Percentiles rank a stretch among this genome's conserved stretches.
These are phyloP conservation scores for Lizanozyma gosingica DNA, from an alignment of 1,139 yeast species.

Conservation along the genomic window DNA sequence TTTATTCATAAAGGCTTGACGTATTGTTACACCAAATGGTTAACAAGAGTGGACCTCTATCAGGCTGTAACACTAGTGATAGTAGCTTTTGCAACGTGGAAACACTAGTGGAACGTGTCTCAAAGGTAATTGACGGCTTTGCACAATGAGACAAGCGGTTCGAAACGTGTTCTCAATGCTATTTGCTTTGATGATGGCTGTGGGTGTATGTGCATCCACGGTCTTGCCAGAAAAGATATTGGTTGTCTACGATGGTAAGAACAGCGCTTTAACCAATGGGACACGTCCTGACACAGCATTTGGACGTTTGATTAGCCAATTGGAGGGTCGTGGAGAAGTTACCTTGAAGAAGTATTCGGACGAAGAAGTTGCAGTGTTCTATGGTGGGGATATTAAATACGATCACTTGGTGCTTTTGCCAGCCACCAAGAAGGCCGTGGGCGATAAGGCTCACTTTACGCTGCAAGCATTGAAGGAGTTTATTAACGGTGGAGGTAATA, in stretches of 20 bases:
- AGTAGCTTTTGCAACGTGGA: too few relatives aligned
- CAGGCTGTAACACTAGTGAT: too few relatives aligned
- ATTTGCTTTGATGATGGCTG: neutral
- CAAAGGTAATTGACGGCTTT: neutral
- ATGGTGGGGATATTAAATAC: slow-evolving; percentile 19
- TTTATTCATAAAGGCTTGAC: too few relatives aligned
- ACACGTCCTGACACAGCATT: neutral
- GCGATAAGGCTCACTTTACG: slow-evolving; percentile 22
- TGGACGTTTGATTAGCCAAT: neutral
- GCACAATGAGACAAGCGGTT: neutral
- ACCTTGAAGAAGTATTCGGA: slow-evolving; percentile 20
- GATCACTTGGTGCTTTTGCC: slow-evolving; percentile 32
- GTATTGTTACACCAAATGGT: too few relatives aligned
- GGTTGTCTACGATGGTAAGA: neutral
- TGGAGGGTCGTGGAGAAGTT: slow-evolving; percentile 7
- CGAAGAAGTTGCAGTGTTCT: slow-evolving; percentile 17
- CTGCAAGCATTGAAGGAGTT: slow-evolving; percentile 36
- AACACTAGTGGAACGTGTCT: too few relatives aligned
- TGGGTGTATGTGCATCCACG: neutral
- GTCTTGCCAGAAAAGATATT: neutral
- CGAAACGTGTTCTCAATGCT: neutral
- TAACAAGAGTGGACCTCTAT: too few relatives aligned
- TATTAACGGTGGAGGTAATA: slow-evolving; percentile 61
- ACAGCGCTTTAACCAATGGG: neutral
- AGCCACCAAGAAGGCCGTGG: slow-evolving; percentile 25